Evolutionary conservation across 148 eudicot species (phyloP), one percentile per base, ranked within the genome.

Genomic region (Limonium bicolor): DNA sequence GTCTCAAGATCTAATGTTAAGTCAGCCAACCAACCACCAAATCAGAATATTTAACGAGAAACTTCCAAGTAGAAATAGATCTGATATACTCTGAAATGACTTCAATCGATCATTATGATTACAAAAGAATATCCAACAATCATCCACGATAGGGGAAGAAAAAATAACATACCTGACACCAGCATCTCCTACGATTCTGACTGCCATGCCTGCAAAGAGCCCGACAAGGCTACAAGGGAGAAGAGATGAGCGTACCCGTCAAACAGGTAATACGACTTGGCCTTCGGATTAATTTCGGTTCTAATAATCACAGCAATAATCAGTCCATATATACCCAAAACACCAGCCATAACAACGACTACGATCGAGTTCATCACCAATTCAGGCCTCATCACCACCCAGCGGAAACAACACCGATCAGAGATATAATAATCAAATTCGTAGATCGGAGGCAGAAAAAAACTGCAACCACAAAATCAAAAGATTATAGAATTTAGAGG

Each of bases 141-240:
- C n/a, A n/a, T n/a, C n/a, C n/a, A n/a, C n/a, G n/a, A n/a, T n/a
- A n/a, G n/a, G n/a, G n/a, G n/a, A n/a, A n/a, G n/a, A n/a, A n/a
- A n/a, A n/a, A n/a, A n/a, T n/a, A n/a, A n/a, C n/a, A n/a, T n/a
- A 43, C 48, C 48, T 43, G 4, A 43, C 48, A 43, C 48, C 48
- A 43, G 48, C 48, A 43, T 43, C 48, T 2, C 48, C 48, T 3
- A 43, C 48, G 14, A 43, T 43, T 2, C 48, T 30, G 14, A 43
- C 26, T 16, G 48, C 48, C 48, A 43, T 43, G 7, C 48, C 48
- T n/a, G 48, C 48, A 23, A 15, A 28, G 16, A 43, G 18, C 10
- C 48, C 48, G 16, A 30, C 48, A 9, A 43, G 48, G 5, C 48
- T 30, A 43, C 48, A 43, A 43, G 48, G 29, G 19, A 43, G 15